These are phyloP conservation scores for Suillus hirtellus DNA, from an alignment of 768 basidiomycete species.

Conservation along the genomic window DNA sequence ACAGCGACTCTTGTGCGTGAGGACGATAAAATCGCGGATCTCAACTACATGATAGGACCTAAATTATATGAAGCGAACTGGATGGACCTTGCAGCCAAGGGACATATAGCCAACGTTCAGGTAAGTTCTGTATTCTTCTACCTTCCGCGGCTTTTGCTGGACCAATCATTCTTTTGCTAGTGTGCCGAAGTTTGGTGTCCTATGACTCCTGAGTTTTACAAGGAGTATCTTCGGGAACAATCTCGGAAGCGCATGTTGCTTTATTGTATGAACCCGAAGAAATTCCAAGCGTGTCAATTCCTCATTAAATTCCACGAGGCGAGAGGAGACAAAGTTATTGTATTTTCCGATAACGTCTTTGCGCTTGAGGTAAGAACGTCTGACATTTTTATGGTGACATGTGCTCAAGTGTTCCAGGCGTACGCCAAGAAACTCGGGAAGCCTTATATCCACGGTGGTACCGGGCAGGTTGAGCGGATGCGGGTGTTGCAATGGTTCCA, in stretches of 20 bases:
- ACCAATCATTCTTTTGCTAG: slow-evolving; percentile 40
- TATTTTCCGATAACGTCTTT: slow-evolving; percentile 98
- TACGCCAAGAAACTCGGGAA: slow-evolving; percentile 95
- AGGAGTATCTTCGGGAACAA: slow-evolving; percentile 92
- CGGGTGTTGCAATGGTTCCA: slow-evolving; percentile 94
- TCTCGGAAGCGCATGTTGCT: slow-evolving; percentile 93
- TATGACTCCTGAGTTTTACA: slow-evolving; percentile 99
- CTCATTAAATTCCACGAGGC: slow-evolving; percentile 98
- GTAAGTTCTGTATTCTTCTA: slow-evolving; percentile 42
- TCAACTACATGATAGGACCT: slow-evolving; percentile 99
- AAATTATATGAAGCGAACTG: slow-evolving; percentile 99
- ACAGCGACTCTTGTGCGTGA: slow-evolving; percentile 96
- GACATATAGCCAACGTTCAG: slow-evolving; percentile 99
- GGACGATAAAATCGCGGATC: slow-evolving; percentile 97
- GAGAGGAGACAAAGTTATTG: slow-evolving; percentile 98
- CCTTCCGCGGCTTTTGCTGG: background rate
- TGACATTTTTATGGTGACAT: slow-evolving; percentile 10
- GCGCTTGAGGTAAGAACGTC: slow-evolving; percentile 76
- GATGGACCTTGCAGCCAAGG: slow-evolving; percentile 99
- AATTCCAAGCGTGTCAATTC: slow-evolving; percentile 99
- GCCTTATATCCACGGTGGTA: slow-evolving; percentile 94
- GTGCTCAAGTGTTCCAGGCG: slow-evolving; percentile 45
- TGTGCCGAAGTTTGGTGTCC: slow-evolving; percentile 99
- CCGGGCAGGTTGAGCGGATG: slow-evolving; percentile 94
- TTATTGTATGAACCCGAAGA: slow-evolving; percentile 99